A percentile compares a stretch with the other conserved stretches of the same genome.
phyloP scores from a whole-genome alignment of 352 stramenopile species.

The Blastocystis sp. region DNA sequence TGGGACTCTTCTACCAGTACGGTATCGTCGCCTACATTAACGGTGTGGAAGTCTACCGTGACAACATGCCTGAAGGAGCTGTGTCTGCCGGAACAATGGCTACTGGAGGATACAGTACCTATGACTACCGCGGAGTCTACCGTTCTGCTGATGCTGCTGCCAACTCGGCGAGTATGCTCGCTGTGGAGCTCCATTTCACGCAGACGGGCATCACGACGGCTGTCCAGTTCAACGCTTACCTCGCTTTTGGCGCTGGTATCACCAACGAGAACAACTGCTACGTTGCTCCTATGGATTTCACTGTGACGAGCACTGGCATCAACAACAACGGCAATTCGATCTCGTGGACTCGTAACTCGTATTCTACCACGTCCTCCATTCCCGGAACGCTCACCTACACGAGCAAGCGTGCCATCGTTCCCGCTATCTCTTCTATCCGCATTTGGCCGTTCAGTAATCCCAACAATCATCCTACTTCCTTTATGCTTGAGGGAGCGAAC shows the following conservation, averaged over 20 bases:
- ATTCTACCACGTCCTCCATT: background rate
- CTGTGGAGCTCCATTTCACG: background rate
- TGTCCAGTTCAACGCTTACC: background rate
- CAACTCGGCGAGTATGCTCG: background rate
- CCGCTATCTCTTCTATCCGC: background rate
- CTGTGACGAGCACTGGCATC: background rate
- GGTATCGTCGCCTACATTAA: slow-evolving; percentile 52
- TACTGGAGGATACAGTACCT: background rate
- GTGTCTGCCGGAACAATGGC: background rate
- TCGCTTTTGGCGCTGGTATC: background rate
- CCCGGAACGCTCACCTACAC: background rate
- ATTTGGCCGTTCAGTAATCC: background rate
- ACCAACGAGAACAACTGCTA: background rate
- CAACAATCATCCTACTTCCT: background rate
- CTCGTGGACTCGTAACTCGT: background rate
- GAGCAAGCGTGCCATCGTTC: background rate
- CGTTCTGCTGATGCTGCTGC: background rate
- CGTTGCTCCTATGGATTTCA: background rate
- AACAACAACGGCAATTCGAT: background rate
- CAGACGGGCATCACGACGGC: background rate
- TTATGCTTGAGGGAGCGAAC: background rate
- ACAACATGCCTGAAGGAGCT: slow-evolving; percentile 40
- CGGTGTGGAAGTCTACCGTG: slow-evolving; percentile 18
- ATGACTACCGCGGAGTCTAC: background rate
- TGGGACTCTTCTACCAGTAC: slow-evolving; percentile 4